Conservation (phyloP, 257 asterid genomes). For the Perilla frutescens region DNA sequence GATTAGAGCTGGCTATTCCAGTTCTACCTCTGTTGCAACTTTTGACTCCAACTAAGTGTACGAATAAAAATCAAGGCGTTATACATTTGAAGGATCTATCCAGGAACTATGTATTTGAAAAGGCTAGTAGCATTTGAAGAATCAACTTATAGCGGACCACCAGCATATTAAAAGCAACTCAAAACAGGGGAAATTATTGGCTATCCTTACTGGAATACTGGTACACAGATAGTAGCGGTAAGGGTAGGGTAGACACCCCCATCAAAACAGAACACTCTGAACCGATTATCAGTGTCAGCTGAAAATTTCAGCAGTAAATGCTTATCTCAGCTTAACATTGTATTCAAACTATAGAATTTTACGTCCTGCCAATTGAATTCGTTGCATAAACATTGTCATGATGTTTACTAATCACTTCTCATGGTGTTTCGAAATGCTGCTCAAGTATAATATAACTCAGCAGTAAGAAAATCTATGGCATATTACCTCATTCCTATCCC, state of each 20-base stretch:
- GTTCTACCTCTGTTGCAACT: no score
- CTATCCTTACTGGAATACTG: no score
- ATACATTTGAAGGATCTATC: neutral
- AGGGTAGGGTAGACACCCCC: no score
- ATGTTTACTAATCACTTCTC: neutral
- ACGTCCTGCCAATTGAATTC: neutral
- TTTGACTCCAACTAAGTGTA: no score
- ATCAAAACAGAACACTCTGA: no score
- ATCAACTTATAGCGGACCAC: neutral
- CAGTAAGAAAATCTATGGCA: slow-evolving; percentile 8
- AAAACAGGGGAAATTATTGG: no score
- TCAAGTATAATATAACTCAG: neutral
- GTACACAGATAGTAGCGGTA: no score
- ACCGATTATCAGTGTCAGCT: neutral
- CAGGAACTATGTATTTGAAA: neutral
- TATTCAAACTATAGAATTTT: neutral
- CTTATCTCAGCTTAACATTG: neutral
- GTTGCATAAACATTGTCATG: neutral
- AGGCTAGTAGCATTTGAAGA: neutral
- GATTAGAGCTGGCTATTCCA: no score
- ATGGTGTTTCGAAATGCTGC: neutral
- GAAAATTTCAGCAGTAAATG: neutral
- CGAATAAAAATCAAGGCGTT: neutral
- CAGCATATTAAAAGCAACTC: no score
- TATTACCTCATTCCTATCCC: slow-evolving; percentile 84